Conservation (phyloP, 1,284 basidiomycete species). For the Cystobasidium sp. region DNA sequence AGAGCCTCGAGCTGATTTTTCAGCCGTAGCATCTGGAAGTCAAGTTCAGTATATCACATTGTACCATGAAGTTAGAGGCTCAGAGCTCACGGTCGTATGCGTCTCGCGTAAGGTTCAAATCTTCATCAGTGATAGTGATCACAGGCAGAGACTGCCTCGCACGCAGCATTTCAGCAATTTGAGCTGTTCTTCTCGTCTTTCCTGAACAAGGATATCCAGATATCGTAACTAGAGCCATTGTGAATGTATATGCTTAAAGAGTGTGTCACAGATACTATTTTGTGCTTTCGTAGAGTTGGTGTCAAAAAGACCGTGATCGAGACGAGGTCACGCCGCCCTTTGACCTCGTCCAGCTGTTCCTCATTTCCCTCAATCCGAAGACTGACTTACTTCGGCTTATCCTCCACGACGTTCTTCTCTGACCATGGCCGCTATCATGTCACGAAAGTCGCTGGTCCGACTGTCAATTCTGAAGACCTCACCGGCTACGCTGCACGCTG, state of each 20-base stretch:
- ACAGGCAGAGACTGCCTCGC: slow-evolving; percentile 63
- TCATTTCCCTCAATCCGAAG: neutral
- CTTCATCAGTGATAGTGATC: slow-evolving; percentile 76
- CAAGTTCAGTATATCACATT: neutral
- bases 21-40: slow-evolving; percentile 71
- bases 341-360: neutral
- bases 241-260: slow-evolving; percentile 5
- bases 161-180: slow-evolving; percentile 70
- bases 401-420: neutral
- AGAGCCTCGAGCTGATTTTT: slow-evolving; percentile 85
- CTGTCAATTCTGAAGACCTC: slow-evolving; percentile 2
- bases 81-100: slow-evolving; percentile 73
- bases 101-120: slow-evolving; percentile 67
- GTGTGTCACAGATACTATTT: neutral
- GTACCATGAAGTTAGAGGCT: neutral
- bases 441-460: neutral
- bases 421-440: slow-evolving; percentile 17
- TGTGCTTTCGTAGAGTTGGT: neutral
- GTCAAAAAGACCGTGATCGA: neutral
- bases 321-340: neutral
- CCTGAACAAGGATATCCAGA: slow-evolving; percentile 89
- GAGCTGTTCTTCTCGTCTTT: slow-evolving; percentile 73
- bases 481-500: slow-evolving; percentile 3
- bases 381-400: neutral
- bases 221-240: slow-evolving; percentile 91